Percentiles rank a stretch among this genome's conserved stretches.
phyloP scores from a whole-genome alignment of 495 filamentous ascomycete species.

The Penicillium salamii region DNA sequence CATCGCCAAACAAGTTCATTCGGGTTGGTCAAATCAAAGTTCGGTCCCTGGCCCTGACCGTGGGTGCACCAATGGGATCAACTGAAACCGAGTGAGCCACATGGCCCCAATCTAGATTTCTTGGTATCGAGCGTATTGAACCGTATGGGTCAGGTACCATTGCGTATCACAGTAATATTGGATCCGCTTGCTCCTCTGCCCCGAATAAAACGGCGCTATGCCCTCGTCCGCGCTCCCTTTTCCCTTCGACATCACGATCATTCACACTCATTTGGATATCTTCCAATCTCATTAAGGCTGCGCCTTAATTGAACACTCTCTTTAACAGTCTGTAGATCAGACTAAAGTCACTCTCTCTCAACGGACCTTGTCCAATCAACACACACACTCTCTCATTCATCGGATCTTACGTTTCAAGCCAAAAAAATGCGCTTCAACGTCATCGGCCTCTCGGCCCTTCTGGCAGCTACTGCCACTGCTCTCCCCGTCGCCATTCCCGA shows the following conservation, averaged over 20 bases:
- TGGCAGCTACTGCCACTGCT: constrained; percentile 3
- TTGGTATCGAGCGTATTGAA: not conserved
- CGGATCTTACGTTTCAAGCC: not conserved
- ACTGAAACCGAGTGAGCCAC: not conserved
- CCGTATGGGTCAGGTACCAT: not conserved
- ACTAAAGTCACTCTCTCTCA: not conserved
- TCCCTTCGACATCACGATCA: constrained; percentile 1
- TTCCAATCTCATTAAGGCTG: not conserved
- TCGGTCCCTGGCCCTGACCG: not conserved
- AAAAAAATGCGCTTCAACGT: constrained; percentile 9
- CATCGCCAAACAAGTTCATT: not conserved
- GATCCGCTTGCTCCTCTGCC: not conserved
- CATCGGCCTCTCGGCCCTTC: not conserved
- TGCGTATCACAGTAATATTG: not conserved
- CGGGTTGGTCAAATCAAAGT: constrained; percentile 4
- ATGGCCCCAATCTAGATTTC: constrained; percentile 1
- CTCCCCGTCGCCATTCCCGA: constrained; percentile 2
- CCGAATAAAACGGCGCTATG: constrained; percentile 6
- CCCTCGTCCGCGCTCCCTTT: not conserved
- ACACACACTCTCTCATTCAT: not conserved
- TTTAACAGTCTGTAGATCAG: constrained; percentile 11
- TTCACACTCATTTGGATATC: constrained; percentile 8
- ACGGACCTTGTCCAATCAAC: not conserved
- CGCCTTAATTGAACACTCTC: constrained; percentile 2
- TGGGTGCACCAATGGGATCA: constrained; percentile 4